Conservation (phyloP, 2,329 filamentous ascomycete genomes). For the Fragosphaeria purpurea region DNA sequence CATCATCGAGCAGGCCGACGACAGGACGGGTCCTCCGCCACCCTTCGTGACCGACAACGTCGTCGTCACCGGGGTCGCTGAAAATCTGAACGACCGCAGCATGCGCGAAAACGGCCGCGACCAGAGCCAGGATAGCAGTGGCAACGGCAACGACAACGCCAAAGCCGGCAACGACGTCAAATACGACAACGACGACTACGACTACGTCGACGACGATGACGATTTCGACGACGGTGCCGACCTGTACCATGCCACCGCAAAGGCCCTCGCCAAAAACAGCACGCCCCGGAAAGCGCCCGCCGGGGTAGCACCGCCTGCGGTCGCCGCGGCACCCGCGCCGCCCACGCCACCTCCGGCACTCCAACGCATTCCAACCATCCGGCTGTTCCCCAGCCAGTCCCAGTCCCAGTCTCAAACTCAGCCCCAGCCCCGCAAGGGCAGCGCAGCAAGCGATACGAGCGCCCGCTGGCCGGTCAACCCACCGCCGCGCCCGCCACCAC, state of each 20-base stretch:
- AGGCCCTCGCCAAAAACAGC: conserved; percentile 12
- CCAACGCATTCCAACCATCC: conserved; percentile 2
- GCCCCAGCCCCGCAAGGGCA: neutral
- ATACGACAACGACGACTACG: neutral
- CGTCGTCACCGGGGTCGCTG: neutral
- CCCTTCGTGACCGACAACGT: neutral
- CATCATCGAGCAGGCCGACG: conserved; percentile 11
- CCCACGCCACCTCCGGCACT: neutral
- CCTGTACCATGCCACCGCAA: conserved; percentile 17
- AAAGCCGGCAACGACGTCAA: neutral
- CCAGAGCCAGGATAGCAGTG: neutral
- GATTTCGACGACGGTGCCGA: conserved; percentile 4
- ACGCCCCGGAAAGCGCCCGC: neutral
- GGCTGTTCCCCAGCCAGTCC: conserved; percentile 8
- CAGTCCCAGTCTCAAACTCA: too few relatives aligned
- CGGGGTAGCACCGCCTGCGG: too few relatives aligned
- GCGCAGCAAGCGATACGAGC: neutral
- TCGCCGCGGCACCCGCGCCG: too few relatives aligned
- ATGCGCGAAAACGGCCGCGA: neutral
- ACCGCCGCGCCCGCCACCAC: conserved; percentile 1
- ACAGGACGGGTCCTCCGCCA: neutral
- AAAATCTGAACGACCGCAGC: too few relatives aligned
- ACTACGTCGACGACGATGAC: too few relatives aligned
- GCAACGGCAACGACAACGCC: neutral
- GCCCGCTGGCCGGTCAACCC: conserved; percentile 4